Conservation (phyloP, 2,329 filamentous ascomycete species). For the Pseudodiploospora longispora region DNA sequence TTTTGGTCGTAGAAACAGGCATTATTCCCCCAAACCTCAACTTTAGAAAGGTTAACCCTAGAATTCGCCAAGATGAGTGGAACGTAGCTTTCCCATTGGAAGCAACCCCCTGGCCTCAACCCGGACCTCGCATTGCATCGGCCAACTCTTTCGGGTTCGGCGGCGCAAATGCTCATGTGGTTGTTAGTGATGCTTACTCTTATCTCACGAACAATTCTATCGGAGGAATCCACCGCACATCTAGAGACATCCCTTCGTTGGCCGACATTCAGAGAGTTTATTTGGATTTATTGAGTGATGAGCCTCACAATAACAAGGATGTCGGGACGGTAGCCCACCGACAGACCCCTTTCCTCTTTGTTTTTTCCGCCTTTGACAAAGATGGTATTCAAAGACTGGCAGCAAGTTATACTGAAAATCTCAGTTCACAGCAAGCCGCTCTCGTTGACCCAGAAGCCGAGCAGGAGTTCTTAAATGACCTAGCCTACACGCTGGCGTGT, state of each 20-base stretch:
- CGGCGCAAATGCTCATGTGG: conserved; percentile 32
- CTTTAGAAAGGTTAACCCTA: neutral
- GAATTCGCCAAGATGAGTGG: conserved; percentile 10
- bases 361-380: neutral
- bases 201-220: neutral
- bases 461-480: too few relatives aligned
- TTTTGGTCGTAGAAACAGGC: neutral
- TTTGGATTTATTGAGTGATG: neutral
- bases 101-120: neutral
- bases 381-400: neutral
- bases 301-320: neutral
- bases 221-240: neutral
- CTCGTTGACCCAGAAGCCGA: neutral
- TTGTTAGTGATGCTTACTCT: conserved; percentile 18
- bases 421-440: neutral
- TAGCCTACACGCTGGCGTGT: neutral
- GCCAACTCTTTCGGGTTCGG: conserved; percentile 31
- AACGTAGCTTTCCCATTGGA: conserved; percentile 1
- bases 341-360: neutral
- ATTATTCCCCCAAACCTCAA: neutral
- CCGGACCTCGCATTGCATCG: conserved; percentile 7
- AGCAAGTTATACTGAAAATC: neutral
- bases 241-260: neutral
- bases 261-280: too few relatives aligned
- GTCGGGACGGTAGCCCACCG: neutral